Conservation (phyloP, 768 basidiomycete genomes). For the Scleroderma bovista region DNA sequence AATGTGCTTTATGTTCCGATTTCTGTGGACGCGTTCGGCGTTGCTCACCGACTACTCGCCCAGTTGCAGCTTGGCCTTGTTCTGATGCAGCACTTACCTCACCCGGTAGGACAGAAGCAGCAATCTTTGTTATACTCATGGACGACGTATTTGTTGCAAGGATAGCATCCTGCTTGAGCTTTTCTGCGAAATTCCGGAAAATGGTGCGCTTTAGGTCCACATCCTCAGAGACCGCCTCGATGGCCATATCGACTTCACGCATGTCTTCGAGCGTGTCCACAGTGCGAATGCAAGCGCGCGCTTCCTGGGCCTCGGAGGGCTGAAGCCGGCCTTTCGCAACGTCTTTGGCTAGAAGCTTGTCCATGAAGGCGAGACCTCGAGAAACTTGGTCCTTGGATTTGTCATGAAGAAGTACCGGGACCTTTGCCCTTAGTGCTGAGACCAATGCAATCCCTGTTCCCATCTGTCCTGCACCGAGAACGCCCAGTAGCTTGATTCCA, state of each 20-base stretch:
- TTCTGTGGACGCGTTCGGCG: neutral
- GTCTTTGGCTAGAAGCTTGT: slow-evolving; percentile 85
- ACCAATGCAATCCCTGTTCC: slow-evolving; percentile 92
- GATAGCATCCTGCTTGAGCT: slow-evolving; percentile 68
- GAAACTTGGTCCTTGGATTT: slow-evolving; percentile 65
- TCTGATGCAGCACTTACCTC: slow-evolving; percentile 54
- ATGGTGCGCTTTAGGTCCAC: slow-evolving; percentile 72
- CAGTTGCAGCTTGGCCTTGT: slow-evolving; percentile 56
- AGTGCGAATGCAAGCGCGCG: slow-evolving; percentile 57
- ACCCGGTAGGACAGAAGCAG: slow-evolving; percentile 64
- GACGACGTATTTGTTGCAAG: slow-evolving; percentile 92
- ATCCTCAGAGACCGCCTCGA: slow-evolving; percentile 92
- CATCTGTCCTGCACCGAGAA: slow-evolving; percentile 84
- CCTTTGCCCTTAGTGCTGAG: slow-evolving; percentile 76
- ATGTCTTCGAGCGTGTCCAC: slow-evolving; percentile 57
- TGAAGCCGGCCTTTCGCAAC: slow-evolving; percentile 76
- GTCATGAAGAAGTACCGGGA: slow-evolving; percentile 85
- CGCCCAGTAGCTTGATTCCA: slow-evolving; percentile 58
- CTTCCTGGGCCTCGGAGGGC: slow-evolving; percentile 65
- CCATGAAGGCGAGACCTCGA: slow-evolving; percentile 67
- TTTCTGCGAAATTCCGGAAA: slow-evolving; percentile 63
- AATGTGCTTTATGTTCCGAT: neutral
- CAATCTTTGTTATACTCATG: slow-evolving; percentile 92
- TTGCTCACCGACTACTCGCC: slow-evolving; percentile 73
- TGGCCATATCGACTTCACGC: slow-evolving; percentile 82